A percentile compares a stretch with the other conserved stretches of the same genome.
These are phyloP conservation scores for Colletotrichum incanum DNA, from an alignment of 2,329 filamentous ascomycete species.

Conservation along the genomic window DNA sequence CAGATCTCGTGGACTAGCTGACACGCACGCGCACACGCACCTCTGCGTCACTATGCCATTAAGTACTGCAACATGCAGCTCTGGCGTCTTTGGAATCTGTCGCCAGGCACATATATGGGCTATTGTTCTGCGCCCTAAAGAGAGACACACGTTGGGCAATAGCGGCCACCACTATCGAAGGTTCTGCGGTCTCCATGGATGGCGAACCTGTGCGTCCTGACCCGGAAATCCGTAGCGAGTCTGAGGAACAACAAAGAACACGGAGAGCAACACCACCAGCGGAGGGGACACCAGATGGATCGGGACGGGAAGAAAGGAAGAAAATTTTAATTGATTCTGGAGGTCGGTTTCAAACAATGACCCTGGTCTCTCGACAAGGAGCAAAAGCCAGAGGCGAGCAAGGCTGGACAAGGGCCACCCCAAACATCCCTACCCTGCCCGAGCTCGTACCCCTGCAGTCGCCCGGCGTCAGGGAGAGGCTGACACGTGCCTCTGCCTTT, in stretches of 20 bases:
- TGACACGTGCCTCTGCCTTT: conserved; percentile 31
- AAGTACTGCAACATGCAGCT: conserved; percentile 13
- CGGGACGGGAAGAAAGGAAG: neutral
- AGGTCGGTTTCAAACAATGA: conserved; percentile 38
- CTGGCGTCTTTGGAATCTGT: neutral
- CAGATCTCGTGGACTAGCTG: neutral
- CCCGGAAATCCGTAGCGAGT: neutral
- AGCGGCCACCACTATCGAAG: conserved; percentile 4
- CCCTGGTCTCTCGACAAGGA: conserved; percentile 25
- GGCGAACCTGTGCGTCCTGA: neutral
- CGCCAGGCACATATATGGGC: neutral
- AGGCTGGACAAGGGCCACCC: conserved; percentile 34
- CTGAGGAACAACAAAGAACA: neutral
- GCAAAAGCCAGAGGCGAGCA: conserved; percentile 20
- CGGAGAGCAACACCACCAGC: neutral
- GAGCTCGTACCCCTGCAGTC: conserved; percentile 40
- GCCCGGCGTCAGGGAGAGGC: conserved; percentile 25
- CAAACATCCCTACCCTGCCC: conserved; percentile 25
- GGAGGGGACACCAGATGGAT: neutral
- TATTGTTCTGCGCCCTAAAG: neutral
- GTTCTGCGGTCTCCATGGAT: neutral
- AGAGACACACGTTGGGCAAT: neutral
- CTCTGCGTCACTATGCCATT: conserved; percentile 3
- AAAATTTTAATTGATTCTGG: conserved; percentile 2
- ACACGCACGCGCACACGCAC: neutral